phyloP scores from a whole-genome alignment of 306 rosid genomes.

The Herpetospermum pedunculosum region DNA sequence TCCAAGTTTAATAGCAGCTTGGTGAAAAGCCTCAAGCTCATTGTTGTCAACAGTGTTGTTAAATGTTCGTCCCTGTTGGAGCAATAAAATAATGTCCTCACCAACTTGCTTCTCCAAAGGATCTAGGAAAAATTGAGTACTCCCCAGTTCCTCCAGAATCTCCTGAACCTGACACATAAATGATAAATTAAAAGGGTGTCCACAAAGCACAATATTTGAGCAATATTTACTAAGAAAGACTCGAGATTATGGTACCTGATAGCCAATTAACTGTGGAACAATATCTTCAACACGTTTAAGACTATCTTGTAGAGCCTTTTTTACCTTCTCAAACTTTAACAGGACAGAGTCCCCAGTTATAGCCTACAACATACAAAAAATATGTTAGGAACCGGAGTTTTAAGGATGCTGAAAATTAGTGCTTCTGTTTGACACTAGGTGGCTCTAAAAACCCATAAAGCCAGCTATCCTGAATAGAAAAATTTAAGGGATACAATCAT shows the following conservation, averaged over 20 bases:
- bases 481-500: neutral
- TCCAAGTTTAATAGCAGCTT: slow-evolving; percentile 82
- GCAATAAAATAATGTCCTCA: slow-evolving; percentile 63
- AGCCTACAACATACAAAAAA: slow-evolving; percentile 44
- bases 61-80: slow-evolving; percentile 84
- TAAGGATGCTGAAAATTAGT: neutral
- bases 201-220: neutral
- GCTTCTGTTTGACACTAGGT: neutral
- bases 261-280: slow-evolving; percentile 77
- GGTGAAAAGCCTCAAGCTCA: slow-evolving; percentile 96
- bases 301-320: slow-evolving; percentile 63
- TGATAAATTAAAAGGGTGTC: neutral
- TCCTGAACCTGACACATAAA: slow-evolving; percentile 45
- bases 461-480: neutral
- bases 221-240: neutral
- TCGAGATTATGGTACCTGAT: slow-evolving; percentile 48
- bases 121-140: slow-evolving; percentile 48
- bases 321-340: slow-evolving; percentile 68
- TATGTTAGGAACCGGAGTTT: neutral
- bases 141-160: slow-evolving; percentile 53
- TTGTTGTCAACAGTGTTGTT: slow-evolving; percentile 44
- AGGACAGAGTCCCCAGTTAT: slow-evolving; percentile 92
- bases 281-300: slow-evolving; percentile 75
- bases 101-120: slow-evolving; percentile 92
- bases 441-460: neutral